Percentiles rank a stretch among this genome's conserved stretches.
Evolutionary conservation across 768 basidiomycete genomes (phyloP).

Genomic region (Fibroporia radiculosa): DNA sequence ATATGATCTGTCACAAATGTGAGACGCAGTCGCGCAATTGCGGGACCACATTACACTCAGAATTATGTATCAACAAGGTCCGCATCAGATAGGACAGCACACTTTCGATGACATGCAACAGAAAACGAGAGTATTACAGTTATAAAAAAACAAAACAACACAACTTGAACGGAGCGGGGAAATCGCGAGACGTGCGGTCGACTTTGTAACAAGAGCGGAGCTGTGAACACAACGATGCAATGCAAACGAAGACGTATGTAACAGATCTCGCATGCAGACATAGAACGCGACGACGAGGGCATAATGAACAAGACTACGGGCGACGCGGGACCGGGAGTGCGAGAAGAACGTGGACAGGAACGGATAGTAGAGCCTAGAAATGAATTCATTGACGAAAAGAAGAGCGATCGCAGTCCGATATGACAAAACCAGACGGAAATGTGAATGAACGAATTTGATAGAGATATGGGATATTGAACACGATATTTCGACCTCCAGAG

Average conservation of each 20-base stretch:
- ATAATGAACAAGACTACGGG: conserved; percentile 2
- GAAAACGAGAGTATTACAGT: conserved; percentile 12
- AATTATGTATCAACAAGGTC: conserved; percentile 4
- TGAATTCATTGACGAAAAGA: conserved; percentile 4
- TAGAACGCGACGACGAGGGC: conserved; percentile 15
- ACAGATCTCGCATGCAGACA: conserved; percentile 18
- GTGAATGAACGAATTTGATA: background rate
- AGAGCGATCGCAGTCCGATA: conserved; percentile 6
- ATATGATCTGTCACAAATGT: background rate
- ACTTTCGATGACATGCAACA: conserved; percentile 16
- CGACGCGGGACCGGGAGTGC: conserved; percentile 15
- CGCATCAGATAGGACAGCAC: conserved; percentile 7
- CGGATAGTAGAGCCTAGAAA: conserved; percentile 13
- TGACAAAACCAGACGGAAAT: conserved; percentile 12
- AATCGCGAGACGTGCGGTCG: conserved; percentile 12
- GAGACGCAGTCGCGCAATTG: background rate
- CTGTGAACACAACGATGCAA: conserved; percentile 10
- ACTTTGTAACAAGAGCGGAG: conserved; percentile 7
- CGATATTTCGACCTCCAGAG: background rate
- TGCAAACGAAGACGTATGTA: conserved; percentile 11
- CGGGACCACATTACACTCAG: background rate
- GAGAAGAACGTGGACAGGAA: conserved; percentile 12
- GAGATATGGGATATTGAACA: conserved; percentile 6
- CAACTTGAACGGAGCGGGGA: conserved; percentile 15
- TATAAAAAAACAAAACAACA: conserved; percentile 12